Evolutionary conservation across 768 basidiomycete genomes (phyloP).

Genomic region (Leccinum arenicola): DNA sequence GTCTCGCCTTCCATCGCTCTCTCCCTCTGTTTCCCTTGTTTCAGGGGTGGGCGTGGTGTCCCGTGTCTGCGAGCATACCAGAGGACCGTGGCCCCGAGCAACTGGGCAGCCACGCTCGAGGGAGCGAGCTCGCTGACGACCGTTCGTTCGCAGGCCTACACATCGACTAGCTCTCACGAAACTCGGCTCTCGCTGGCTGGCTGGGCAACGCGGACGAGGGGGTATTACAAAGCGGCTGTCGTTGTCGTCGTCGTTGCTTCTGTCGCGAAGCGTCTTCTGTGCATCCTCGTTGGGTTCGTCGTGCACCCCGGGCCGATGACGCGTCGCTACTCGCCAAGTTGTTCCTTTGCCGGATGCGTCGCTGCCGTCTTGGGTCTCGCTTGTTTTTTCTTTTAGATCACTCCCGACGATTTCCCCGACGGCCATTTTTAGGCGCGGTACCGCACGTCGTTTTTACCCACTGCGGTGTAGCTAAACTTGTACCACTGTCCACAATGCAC

Average conservation of each 20-base stretch:
- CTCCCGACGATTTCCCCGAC: neutral
- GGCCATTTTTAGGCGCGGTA: conserved; percentile 16
- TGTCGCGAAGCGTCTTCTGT: conserved; percentile 1
- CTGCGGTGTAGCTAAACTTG: conserved; percentile 11
- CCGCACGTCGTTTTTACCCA: conserved; percentile 7
- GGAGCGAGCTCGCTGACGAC: neutral
- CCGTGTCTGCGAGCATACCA: neutral
- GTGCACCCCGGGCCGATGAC: neutral
- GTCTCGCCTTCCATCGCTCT: neutral
- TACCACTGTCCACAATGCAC: neutral
- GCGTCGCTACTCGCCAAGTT: neutral
- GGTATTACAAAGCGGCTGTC: neutral
- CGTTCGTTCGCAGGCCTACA: neutral
- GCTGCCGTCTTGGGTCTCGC: neutral
- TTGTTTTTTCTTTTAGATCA: neutral
- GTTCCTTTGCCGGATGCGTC: neutral
- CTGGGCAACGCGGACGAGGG: neutral
- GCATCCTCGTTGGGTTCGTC: neutral
- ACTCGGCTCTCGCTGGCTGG: neutral
- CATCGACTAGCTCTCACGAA: conserved; percentile 9
- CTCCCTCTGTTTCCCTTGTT: neutral
- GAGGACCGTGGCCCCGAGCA: conserved; percentile 10
- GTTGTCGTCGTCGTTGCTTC: neutral
- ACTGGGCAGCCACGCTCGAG: neutral
- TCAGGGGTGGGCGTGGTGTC: neutral